Evolutionary conservation across 108 stramenopile genomes (phyloP).

Genomic region (Discostella stelligeroides): DNA sequence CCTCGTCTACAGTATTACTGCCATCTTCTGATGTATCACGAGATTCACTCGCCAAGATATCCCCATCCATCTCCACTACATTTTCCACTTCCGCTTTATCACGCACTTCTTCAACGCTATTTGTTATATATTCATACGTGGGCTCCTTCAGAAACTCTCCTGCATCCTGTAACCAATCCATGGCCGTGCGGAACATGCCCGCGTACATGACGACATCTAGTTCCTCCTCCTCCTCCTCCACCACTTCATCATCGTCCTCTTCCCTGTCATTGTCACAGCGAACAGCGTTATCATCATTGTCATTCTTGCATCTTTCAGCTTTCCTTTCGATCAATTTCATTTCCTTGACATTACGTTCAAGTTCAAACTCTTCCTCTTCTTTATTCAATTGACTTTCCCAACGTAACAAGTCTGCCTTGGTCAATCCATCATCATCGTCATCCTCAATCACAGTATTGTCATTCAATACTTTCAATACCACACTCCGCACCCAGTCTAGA

Average conservation of each 20-base stretch:
- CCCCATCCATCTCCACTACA: no score
- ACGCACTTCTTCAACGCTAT: no score
- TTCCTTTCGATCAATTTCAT: conserved; percentile 39
- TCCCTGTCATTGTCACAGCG: no score
- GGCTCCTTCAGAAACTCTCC: conserved; percentile 51
- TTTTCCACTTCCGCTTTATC: no score
- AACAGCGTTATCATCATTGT: conserved; percentile 4
- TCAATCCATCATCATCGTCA: conserved; percentile 24
- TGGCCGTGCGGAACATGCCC: conserved; percentile 89
- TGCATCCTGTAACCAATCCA: conserved; percentile 86
- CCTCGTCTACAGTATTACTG: no score
- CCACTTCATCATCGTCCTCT: conserved; percentile 35
- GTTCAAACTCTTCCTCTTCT: conserved; percentile 44
- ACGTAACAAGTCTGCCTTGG: conserved; percentile 48
- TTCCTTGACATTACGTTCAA: no score
- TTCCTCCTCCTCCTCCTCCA: conserved; percentile 52
- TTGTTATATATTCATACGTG: conserved; percentile 32
- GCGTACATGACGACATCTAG: conserved; percentile 86
- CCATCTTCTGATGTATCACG: no score
- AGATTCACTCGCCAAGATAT: no score
- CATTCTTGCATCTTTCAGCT: background rate
- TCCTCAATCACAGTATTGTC: no score
- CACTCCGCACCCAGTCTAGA: conserved; percentile 63
- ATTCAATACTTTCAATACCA: conserved; percentile 55
- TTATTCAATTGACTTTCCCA: conserved; percentile 61